Conservation (phyloP, 176 grass and related monocot species). For the Cenchrus americanus region DNA sequence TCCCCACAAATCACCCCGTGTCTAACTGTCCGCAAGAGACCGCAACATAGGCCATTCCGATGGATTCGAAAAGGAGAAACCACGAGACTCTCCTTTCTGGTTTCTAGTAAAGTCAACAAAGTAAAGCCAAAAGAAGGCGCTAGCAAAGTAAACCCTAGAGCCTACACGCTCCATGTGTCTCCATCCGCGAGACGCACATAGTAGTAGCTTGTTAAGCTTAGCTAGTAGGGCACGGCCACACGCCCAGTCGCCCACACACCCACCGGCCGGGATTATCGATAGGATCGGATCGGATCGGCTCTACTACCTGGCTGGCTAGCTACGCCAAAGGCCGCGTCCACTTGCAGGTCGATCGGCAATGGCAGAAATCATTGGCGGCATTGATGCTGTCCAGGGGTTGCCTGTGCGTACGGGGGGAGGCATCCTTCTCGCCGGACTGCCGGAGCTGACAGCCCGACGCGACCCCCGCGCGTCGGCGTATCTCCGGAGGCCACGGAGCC, state of each 20-base stretch:
- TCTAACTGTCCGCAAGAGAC: not conserved
- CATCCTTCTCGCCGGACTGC: not conserved
- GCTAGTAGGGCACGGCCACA: constrained; percentile 2
- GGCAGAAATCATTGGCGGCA: constrained; percentile 41
- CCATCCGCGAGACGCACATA: not conserved
- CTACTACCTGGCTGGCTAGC: not conserved
- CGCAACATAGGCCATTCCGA: no score
- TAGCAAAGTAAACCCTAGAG: not conserved
- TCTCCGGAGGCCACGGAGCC: constrained; percentile 25
- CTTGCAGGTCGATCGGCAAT: constrained; percentile 9
- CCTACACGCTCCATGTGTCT: not conserved
- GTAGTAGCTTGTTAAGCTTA: not conserved
- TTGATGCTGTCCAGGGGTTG: constrained; percentile 37
- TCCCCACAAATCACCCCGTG: not conserved
- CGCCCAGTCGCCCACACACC: not conserved
- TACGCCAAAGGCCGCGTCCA: constrained; percentile 2
- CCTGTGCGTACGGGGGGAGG: not conserved
- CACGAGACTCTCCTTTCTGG: no score
- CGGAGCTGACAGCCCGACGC: not conserved
- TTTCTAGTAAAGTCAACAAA: not conserved
- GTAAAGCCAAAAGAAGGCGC: not conserved
- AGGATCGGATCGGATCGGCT: not conserved
- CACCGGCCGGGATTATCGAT: not conserved
- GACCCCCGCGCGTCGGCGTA: not conserved
- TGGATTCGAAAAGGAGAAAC: not conserved